A percentile compares a stretch with the other conserved stretches of the same genome.
phyloP scores from a whole-genome alignment of 2,329 filamentous ascomycete species.

The Lizonia empirigonia region DNA sequence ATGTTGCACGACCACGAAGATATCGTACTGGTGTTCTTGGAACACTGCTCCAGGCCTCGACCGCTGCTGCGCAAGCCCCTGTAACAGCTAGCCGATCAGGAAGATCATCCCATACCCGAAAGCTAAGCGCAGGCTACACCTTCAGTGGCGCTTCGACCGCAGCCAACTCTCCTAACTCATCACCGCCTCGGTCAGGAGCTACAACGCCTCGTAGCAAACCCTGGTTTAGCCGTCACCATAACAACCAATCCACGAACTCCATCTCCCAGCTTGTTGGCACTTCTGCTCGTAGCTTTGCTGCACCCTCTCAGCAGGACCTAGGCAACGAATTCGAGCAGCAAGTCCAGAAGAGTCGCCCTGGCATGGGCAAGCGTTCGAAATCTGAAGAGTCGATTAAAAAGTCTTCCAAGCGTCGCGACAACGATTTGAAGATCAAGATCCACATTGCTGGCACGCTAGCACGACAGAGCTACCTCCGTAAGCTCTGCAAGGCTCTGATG shows the following conservation, averaged over 20 bases:
- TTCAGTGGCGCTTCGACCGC: slow-evolving; percentile 44
- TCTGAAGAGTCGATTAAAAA: slow-evolving; percentile 48
- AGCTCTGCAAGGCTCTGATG: slow-evolving; percentile 86
- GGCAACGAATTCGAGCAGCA: slow-evolving; percentile 51
- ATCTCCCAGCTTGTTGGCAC: slow-evolving; percentile 53
- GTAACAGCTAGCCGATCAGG: slow-evolving; percentile 11
- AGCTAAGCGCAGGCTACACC: slow-evolving; percentile 29
- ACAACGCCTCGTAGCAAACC: slow-evolving; percentile 47
- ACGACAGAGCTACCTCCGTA: slow-evolving; percentile 81
- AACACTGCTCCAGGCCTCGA: slow-evolving; percentile 65
- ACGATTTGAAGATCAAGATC: slow-evolving; percentile 64
- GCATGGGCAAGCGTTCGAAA: slow-evolving; percentile 44
- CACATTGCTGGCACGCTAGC: slow-evolving; percentile 73
- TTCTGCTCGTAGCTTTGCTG: slow-evolving; percentile 50
- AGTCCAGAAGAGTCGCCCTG: slow-evolving; percentile 47
- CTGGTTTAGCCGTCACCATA: slow-evolving; percentile 47
- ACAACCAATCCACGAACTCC: slow-evolving; percentile 48
- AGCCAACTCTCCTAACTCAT: slow-evolving; percentile 45
- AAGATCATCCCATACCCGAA: slow-evolving; percentile 27
- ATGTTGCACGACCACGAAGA: slow-evolving; percentile 68
- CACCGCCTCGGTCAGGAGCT: slow-evolving; percentile 52
- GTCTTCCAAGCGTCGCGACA: slow-evolving; percentile 46
- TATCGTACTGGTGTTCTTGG: slow-evolving; percentile 77
- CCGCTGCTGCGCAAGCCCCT: slow-evolving; percentile 21
- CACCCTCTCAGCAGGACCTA: slow-evolving; percentile 49